Evolutionary conservation across 345 rosid genomes (phyloP), one percentile per base, ranked within the genome.

Genomic region (Eutrema japonicum): DNA sequence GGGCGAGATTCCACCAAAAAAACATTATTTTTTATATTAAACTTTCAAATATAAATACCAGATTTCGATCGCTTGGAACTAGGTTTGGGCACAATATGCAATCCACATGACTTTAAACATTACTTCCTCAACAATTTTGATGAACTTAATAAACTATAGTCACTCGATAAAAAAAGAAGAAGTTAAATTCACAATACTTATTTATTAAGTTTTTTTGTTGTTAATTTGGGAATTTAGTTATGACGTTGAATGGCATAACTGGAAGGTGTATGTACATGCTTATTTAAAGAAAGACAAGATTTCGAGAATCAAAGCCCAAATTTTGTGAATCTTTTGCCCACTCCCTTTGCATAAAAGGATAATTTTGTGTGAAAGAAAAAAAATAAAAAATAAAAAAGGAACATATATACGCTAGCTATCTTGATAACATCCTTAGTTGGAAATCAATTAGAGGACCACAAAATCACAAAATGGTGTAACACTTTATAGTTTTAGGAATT

Each of bases 301-400:
- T 76, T 76, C 71, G 76, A 67, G 80, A 76, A 76, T 76, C 79
- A 76, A 76, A 76, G 18, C 57, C 46, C 47, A 64, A 64, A 76
- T 76, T 70, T 76, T 55, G 80, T 76, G 80, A 70, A 63, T 76
- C 80, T 64, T 56, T 70, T 64, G 45, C 48, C 66, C 76, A 76
- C 71, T 48, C 9, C 67, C 58, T 64, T 76, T 76, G 18, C 54
- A 63, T 70, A 70, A 63, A 63, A 53, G 62, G 30, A 55, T 12
- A 45, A 29, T 53, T 68, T 43, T 40, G 33, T 60, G 63, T 37
- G 52, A 66, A 8, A 40, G 18, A 36, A 49, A 61, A 41, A 32
- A 4, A 51, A 75, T 26, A 49, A 52, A 52, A 42, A 35, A 10
- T 38, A 59, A 43, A 4, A 68, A 68, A 45, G 68, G 58, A 60